Evolutionary conservation across 2,329 filamentous ascomycete species (phyloP).

Genomic region (Grosmannia clavigera): DNA sequence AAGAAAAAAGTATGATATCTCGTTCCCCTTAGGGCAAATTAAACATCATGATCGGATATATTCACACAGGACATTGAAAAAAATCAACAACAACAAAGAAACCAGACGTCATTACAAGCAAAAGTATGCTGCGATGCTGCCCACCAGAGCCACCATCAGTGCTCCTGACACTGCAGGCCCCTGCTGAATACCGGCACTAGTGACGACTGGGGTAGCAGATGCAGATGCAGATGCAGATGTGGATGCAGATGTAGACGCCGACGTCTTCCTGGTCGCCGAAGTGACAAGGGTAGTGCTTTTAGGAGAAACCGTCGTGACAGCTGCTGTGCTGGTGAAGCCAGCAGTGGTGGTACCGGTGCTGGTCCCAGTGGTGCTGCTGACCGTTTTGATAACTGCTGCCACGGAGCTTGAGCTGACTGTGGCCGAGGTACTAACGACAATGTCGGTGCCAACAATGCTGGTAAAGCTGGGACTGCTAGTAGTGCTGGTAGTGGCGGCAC

Average conservation of each 20-base stretch:
- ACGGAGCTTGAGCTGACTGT: background rate
- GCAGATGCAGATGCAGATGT: background rate
- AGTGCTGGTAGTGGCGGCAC: background rate
- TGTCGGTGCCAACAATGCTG: background rate
- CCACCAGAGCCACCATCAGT: background rate
- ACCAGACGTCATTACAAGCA: background rate
- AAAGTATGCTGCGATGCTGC: background rate
- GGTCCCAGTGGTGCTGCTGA: background rate
- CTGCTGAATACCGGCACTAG: background rate
- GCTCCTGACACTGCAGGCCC: background rate
- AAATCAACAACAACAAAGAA: background rate
- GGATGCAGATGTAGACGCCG: background rate
- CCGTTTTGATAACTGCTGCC: background rate
- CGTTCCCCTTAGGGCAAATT: background rate
- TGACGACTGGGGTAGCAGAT: background rate
- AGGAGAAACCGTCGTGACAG: background rate
- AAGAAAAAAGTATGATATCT: too few species aligned
- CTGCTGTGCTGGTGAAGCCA: background rate
- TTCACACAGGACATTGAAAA: background rate
- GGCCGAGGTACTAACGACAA: background rate
- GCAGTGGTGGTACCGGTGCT: background rate
- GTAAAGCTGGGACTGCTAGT: background rate
- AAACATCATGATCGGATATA: background rate
- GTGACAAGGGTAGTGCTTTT: background rate
- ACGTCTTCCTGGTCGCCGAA: background rate